A percentile compares a stretch with the other conserved stretches of the same genome.
phyloP scores from a whole-genome alignment of 2,329 filamentous ascomycete species.

The Pseudonectria foliicola region DNA sequence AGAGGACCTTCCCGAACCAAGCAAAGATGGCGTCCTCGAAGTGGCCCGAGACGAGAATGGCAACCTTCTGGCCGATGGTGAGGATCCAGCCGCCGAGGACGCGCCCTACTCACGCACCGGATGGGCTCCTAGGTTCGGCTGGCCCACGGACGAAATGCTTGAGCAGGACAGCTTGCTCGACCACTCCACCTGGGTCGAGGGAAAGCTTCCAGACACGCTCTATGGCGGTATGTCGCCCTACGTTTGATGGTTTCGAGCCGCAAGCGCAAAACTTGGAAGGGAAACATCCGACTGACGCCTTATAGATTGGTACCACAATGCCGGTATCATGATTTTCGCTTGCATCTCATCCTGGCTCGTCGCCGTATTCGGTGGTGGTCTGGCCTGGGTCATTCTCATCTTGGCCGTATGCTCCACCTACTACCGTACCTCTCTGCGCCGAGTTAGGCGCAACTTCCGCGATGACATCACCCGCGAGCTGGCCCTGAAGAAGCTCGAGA shows the following conservation, averaged over 20 bases:
- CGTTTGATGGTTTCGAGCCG: background rate
- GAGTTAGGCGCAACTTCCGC: slow-evolving; percentile 89
- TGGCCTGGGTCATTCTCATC: slow-evolving; percentile 88
- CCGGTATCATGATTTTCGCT: slow-evolving; percentile 87
- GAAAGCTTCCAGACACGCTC: slow-evolving; percentile 77
- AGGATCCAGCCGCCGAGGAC: slow-evolving; percentile 46
- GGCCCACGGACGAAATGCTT: slow-evolving; percentile 49
- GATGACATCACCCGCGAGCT: slow-evolving; percentile 90
- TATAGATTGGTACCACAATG: slow-evolving; percentile 97
- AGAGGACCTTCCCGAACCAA: slow-evolving; percentile 71
- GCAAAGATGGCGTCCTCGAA: slow-evolving; percentile 61
- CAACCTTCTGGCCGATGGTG: slow-evolving; percentile 41
- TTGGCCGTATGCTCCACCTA: slow-evolving; percentile 92
- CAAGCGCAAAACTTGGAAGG: background rate
- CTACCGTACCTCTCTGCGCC: slow-evolving; percentile 89
- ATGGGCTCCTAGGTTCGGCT: slow-evolving; percentile 83
- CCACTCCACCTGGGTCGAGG: slow-evolving; percentile 81
- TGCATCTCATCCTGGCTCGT: slow-evolving; percentile 87
- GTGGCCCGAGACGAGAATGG: slow-evolving; percentile 43
- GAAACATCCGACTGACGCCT: slow-evolving; percentile 10
- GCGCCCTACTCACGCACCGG: slow-evolving; percentile 52
- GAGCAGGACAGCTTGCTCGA: slow-evolving; percentile 68
- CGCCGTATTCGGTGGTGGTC: slow-evolving; percentile 79
- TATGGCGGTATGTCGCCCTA: slow-evolving; percentile 62
- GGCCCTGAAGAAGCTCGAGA: slow-evolving; percentile 79